Evolutionary conservation across 805 yeast genomes (phyloP), one percentile per base, ranked within the genome.

Genomic region (Myxozyma mucilagina): DNA sequence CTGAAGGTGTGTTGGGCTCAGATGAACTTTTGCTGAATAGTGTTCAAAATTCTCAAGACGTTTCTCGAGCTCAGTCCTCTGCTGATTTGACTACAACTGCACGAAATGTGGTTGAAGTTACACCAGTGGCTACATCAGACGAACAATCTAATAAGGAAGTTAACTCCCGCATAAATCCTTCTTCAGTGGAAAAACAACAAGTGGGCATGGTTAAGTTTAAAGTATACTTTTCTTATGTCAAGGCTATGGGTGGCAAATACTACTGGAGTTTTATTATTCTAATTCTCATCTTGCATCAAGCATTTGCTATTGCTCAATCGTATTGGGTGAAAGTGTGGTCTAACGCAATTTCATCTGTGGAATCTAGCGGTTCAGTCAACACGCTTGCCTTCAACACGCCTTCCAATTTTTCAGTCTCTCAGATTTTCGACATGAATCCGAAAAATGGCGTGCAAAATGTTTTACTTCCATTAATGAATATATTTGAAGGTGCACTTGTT

Each of bases 291-390:
- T 63, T 78, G 9, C 80, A 89, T 9, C 96, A 92, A 72, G 72
- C 73, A 47, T 74, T 83, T n/a, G 80, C 80, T 68, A 84, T 92
- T 68, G 75, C 78, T 20, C 96, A 90, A 76, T 86, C 96, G 1
- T 90, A 89, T 87, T 92, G 97, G 97, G 82, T 92, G 69, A 84
- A 91, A 76, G 75, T 78, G 31, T 91, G 97, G 97, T 86, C 96
- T 4, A 71, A 57, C 14, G 65, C 66, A 14, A 49, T 63, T 24
- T 35, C 55, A 10, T 32, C 55, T 3, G 47, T 57, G 8, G 66
- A 63, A 45, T 38, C 32, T 18, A 32, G 29, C 20, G 39, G 34
- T 11, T 39, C 54, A n/a, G 31, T 16, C 24, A 18, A 18, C 5
- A 32, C 31, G 4, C 38, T 31, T 11, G n/a, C 55, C 11, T 16